A percentile compares a stretch with the other conserved stretches of the same genome.
Evolutionary conservation across 768 basidiomycete species (phyloP).

Genomic region (Agrocybe praecox): DNA sequence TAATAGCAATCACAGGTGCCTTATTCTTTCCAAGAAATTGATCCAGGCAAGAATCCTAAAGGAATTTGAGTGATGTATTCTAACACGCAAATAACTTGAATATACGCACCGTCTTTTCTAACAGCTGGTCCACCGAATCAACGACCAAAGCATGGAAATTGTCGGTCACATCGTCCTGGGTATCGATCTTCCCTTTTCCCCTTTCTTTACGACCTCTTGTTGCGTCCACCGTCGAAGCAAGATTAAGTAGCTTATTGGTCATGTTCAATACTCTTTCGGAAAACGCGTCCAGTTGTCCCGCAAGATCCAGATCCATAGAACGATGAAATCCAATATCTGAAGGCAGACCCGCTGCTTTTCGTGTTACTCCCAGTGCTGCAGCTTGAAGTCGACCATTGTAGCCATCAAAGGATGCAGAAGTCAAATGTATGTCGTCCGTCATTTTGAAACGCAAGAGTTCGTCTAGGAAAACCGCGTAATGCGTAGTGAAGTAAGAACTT

Average conservation of each 20-base stretch:
- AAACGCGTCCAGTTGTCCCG: conserved; percentile 68
- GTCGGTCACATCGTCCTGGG: conserved; percentile 84
- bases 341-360: conserved; percentile 62
- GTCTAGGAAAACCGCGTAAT: not conserved
- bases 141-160: conserved; percentile 77
- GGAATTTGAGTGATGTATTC: not conserved
- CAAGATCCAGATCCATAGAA: conserved; percentile 75
- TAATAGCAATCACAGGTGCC: conserved; percentile 62
- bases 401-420: conserved; percentile 41
- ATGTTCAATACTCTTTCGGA: conserved; percentile 67
- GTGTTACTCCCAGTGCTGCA: conserved; percentile 63
- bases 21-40: conserved; percentile 73
- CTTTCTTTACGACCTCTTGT: conserved; percentile 38
- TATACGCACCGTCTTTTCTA: conserved; percentile 77
- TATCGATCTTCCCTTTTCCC: conserved; percentile 57
- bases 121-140: conserved; percentile 81
- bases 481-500: not conserved
- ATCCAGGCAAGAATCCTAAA: conserved; percentile 82
- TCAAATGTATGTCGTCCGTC: not conserved
- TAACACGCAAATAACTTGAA: not conserved
- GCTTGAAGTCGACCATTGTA: conserved; percentile 63
- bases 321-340: conserved; percentile 87
- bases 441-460: not conserved
- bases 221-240: conserved; percentile 47
- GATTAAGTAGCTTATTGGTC: conserved; percentile 62